Evolutionary conservation across 1,284 basidiomycete species (phyloP).

Genomic region (Ceratobasidium sp.): DNA sequence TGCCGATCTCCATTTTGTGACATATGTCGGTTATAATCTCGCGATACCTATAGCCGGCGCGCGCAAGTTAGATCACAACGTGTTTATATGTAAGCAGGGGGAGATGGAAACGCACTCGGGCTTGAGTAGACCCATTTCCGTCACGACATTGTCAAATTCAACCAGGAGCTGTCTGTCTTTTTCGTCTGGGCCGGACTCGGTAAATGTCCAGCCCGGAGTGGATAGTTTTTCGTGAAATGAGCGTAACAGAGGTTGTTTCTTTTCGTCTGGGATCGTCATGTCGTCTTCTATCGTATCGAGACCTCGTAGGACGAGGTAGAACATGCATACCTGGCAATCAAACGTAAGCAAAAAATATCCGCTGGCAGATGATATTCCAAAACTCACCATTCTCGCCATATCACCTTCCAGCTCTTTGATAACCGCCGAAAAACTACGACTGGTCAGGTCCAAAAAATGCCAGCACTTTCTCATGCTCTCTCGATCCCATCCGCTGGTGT

Average conservation of each 20-base stretch:
- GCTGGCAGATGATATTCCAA: background rate
- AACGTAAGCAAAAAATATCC: background rate
- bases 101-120: constrained; percentile 66
- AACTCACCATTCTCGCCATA: constrained; percentile 87
- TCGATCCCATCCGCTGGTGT: constrained; percentile 86
- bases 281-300: constrained; percentile 99
- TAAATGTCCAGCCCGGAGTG: constrained; percentile 91
- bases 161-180: constrained; percentile 91
- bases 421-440: constrained; percentile 92
- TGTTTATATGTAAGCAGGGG: background rate
- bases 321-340: constrained; percentile 84
- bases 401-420: constrained; percentile 98
- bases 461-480: constrained; percentile 90
- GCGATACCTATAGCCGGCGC: constrained; percentile 72
- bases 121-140: constrained; percentile 81
- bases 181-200: constrained; percentile 87
- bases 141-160: constrained; percentile 87
- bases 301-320: constrained; percentile 94
- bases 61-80: constrained; percentile 31
- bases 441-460: constrained; percentile 91
- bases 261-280: constrained; percentile 91
- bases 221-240: constrained; percentile 87
- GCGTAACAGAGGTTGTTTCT: constrained; percentile 90
- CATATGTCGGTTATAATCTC: constrained; percentile 87
- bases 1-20: constrained; percentile 91